Conservation (phyloP, 2,329 filamentous ascomycete species). For the Penicillium olsonii region DNA sequence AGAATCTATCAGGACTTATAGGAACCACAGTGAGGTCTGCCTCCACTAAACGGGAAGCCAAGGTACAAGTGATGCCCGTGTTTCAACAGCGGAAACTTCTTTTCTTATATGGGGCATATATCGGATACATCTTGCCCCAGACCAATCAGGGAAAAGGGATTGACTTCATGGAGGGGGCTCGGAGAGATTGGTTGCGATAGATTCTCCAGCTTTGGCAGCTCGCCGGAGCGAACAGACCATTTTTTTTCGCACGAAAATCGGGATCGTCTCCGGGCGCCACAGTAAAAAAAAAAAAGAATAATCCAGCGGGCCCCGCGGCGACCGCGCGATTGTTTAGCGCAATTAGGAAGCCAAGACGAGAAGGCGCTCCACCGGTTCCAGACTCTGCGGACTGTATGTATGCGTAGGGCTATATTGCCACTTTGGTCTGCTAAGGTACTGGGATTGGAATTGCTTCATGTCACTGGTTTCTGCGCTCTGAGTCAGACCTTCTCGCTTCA, state of each 20-base stretch:
- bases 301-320: constrained; percentile 14
- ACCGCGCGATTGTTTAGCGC: constrained; percentile 12
- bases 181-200: constrained; percentile 5
- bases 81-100: not conserved
- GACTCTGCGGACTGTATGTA: not conserved
- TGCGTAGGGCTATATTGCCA: not conserved
- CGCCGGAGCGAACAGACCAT: constrained; percentile 12
- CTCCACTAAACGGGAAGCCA: constrained; percentile 16
- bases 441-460: no score
- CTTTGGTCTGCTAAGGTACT: no score
- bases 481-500: no score
- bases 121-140: not conserved
- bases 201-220: constrained; percentile 21
- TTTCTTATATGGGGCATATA: not conserved
- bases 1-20: not conserved
- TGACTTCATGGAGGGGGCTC: constrained; percentile 3
- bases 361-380: constrained; percentile 1
- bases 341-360: constrained; percentile 29
- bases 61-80: constrained; percentile 11
- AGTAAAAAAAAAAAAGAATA: not conserved
- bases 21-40: not conserved
- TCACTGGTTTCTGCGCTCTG: no score
- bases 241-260: not conserved
- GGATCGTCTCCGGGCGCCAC: not conserved
- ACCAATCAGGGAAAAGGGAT: constrained; percentile 7